phyloP scores from a whole-genome alignment of 179 eudicot species.

The Monotropa hypopitys region DNA sequence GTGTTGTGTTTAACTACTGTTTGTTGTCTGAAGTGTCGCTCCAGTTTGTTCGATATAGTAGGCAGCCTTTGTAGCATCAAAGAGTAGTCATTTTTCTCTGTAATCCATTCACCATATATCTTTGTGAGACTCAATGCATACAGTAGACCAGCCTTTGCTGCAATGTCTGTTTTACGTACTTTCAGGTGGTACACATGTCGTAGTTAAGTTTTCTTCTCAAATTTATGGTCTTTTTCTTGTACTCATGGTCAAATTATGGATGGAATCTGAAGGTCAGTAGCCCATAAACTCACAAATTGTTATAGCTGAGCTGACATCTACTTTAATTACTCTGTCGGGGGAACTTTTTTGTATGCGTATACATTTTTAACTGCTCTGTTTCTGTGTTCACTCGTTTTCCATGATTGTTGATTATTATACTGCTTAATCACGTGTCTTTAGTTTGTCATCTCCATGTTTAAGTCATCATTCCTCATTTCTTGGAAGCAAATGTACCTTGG shows the following conservation, averaged over 20 bases:
- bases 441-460: not conserved
- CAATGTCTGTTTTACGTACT: not conserved
- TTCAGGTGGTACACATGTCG: not conserved
- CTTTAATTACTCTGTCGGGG: not conserved
- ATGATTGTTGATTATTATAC: not conserved
- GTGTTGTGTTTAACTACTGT: not conserved
- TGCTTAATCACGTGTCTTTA: not conserved
- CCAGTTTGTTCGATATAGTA: not conserved
- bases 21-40: not conserved
- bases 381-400: not conserved
- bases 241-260: not conserved
- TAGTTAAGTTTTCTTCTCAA: not conserved
- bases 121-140: not conserved
- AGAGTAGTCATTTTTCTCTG: not conserved
- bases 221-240: not conserved
- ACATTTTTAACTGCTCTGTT: not conserved
- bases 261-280: not conserved
- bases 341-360: not conserved
- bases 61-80: not conserved
- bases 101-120: not conserved
- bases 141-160: not conserved
- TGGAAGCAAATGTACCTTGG: not conserved
- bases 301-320: not conserved
- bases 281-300: not conserved
- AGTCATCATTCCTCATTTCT: not conserved